Percentiles rank a stretch among this genome's conserved stretches.
phyloP scores from a whole-genome alignment of 371 early-diverging fungal species.

The Mortierella sp. region DNA sequence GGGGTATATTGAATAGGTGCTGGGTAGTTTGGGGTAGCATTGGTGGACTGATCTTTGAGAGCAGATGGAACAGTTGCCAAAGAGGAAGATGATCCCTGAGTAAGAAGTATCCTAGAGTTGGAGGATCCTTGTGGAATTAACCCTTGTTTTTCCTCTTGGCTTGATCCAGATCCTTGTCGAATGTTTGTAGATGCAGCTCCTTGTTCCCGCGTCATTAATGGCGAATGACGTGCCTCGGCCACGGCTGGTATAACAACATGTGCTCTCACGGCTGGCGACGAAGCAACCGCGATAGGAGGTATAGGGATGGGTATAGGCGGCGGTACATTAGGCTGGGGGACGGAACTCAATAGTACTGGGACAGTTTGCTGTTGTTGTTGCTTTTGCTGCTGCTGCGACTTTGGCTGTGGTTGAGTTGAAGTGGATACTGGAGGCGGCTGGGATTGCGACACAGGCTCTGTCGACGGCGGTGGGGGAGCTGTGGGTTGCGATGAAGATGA shows the following conservation, averaged over 20 bases:
- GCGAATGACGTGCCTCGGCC: slow-evolving; percentile 18
- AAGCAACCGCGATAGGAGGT: slow-evolving; percentile 22
- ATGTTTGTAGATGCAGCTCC: slow-evolving; percentile 11
- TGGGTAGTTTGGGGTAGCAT: slow-evolving; percentile 25
- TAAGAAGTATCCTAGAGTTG: slow-evolving; percentile 21
- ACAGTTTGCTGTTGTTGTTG: slow-evolving; percentile 9
- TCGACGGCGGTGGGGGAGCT: slow-evolving; percentile 23
- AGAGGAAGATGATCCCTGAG: slow-evolving; percentile 47
- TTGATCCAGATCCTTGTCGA: slow-evolving; percentile 13
- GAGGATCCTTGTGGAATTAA: slow-evolving; percentile 8
- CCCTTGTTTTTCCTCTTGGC: slow-evolving; percentile 22
- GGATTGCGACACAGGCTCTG: slow-evolving; percentile 11
- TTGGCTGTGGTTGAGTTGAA: slow-evolving; percentile 6
- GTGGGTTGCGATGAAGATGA: slow-evolving; percentile 23
- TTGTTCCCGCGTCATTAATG: slow-evolving; percentile 22
- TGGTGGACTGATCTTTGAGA: slow-evolving; percentile 19
- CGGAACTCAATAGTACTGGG: not conserved
- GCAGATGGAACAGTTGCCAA: slow-evolving; percentile 8
- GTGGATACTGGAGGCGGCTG: slow-evolving; percentile 1
- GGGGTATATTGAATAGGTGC: slow-evolving; percentile 56
- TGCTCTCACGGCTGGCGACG: slow-evolving; percentile 21
- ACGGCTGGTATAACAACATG: slow-evolving; percentile 19
- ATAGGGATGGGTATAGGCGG: slow-evolving; percentile 34
- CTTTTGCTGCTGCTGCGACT: slow-evolving; percentile 22
- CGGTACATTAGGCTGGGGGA: slow-evolving; percentile 15